Evolutionary conservation across 768 basidiomycete species (phyloP).

Genomic region (Tephrocybe sp.): DNA sequence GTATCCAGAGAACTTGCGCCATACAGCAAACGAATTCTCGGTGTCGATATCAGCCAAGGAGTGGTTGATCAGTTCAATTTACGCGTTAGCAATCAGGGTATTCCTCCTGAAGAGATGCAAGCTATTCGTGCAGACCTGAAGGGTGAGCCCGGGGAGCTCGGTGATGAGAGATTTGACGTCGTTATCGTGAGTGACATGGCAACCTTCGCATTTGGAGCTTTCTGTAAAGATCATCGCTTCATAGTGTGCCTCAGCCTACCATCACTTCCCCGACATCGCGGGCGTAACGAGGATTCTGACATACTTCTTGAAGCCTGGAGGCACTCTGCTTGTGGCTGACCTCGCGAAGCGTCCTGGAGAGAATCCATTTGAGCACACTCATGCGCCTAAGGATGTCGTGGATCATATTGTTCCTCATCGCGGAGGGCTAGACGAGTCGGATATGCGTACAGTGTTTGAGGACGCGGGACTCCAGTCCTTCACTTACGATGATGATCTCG

Average conservation of each 20-base stretch:
- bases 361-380: not conserved
- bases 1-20: constrained; percentile 60
- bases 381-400: constrained; percentile 8
- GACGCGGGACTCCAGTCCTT: constrained; percentile 48
- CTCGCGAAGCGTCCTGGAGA: constrained; percentile 19
- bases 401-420: constrained; percentile 51
- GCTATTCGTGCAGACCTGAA: constrained; percentile 54
- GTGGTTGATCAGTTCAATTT: constrained; percentile 68
- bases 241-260: constrained; percentile 66
- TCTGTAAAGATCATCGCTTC: constrained; percentile 1
- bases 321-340: constrained; percentile 58
- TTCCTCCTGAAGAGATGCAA: constrained; percentile 62
- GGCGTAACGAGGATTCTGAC: constrained; percentile 51
- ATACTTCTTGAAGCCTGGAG: constrained; percentile 59
- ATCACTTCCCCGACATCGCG: constrained; percentile 55
- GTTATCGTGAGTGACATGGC: constrained; percentile 49
- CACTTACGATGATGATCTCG: constrained; percentile 31
- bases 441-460: constrained; percentile 49
- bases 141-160: constrained; percentile 43
- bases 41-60: constrained; percentile 72
- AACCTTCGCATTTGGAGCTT: not conserved
- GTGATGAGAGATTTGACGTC: constrained; percentile 61
- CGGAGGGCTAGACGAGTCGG: constrained; percentile 48
- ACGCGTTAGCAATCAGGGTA: constrained; percentile 56
- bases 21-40: constrained; percentile 60